phyloP scores from a whole-genome alignment of 352 stramenopile genomes.

The Phytophthora crassamura region DNA sequence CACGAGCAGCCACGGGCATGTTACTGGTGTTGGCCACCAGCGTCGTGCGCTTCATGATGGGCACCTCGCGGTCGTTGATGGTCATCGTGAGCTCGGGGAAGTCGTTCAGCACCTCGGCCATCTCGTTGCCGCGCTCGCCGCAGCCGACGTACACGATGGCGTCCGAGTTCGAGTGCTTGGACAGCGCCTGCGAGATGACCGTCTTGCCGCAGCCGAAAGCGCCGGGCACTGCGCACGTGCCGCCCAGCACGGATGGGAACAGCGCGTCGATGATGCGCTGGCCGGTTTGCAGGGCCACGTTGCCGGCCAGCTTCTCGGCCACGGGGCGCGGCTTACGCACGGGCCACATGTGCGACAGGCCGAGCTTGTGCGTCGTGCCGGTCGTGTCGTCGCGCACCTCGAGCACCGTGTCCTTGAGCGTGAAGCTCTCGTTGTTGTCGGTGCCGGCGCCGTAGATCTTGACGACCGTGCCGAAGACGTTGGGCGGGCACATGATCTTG shows the following conservation, averaged over 20 bases:
- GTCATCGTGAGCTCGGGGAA: conserved; percentile 99
- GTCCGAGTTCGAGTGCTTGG: conserved; percentile 99
- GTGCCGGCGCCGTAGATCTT: conserved; percentile 98
- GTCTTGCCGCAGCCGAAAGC: conserved; percentile 99
- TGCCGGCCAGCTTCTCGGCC: conserved; percentile 98
- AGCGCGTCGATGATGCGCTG: conserved; percentile 99
- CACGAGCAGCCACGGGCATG: conserved; percentile 99
- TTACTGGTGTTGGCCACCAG: conserved; percentile 99
- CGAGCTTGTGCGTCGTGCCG: conserved; percentile 95
- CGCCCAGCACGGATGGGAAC: conserved; percentile 98
- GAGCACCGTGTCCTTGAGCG: conserved; percentile 97
- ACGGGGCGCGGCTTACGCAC: conserved; percentile 98
- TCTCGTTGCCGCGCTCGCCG: conserved; percentile 99
- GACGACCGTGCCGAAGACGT: conserved; percentile 98
- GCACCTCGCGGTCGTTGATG: conserved; percentile 96
- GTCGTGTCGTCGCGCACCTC: conserved; percentile 98
- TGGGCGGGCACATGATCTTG: conserved; percentile 99
- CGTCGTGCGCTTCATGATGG: conserved; percentile 99
- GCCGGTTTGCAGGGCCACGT: conserved; percentile 97
- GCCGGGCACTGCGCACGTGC: conserved; percentile 98
- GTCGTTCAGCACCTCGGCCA: conserved; percentile 98
- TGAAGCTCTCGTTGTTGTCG: conserved; percentile 97
- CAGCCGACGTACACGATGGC: conserved; percentile 99
- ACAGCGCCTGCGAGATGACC: conserved; percentile 99
- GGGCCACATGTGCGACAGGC: conserved; percentile 98